Conservation (phyloP, 1,139 yeast genomes). For the Lodderomyces orthopsilosis region DNA sequence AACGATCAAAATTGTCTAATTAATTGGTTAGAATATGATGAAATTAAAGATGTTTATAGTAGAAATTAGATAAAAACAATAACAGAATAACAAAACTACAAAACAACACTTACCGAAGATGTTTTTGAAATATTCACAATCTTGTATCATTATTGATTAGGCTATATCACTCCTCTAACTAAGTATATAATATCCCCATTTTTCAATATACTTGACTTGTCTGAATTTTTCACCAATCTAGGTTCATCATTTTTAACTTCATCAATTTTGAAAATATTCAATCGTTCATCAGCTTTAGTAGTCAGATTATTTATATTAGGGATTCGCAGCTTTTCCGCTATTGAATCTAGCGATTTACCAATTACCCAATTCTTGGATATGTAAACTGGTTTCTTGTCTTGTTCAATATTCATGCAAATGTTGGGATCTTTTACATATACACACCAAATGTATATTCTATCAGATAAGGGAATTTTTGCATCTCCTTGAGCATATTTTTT, state of each 20-base stretch:
- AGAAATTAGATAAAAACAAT: not conserved
- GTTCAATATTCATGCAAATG: constrained; percentile 29
- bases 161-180: constrained; percentile 47
- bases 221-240: constrained; percentile 15
- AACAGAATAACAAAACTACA: not conserved
- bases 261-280: constrained; percentile 43
- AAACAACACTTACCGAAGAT: no score
- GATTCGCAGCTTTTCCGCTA: constrained; percentile 54
- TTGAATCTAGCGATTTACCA: constrained; percentile 73
- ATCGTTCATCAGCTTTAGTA: constrained; percentile 37
- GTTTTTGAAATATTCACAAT: no score
- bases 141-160: not conserved
- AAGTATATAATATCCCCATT: constrained; percentile 55
- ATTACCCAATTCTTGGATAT: constrained; percentile 67
- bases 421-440: constrained; percentile 33
- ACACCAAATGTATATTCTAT: constrained; percentile 65
- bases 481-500: constrained; percentile 71
- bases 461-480: constrained; percentile 46
- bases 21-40: constrained; percentile 59
- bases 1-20: constrained; percentile 70
- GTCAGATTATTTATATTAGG: constrained; percentile 56
- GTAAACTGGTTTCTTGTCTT: constrained; percentile 41
- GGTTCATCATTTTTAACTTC: constrained; percentile 23
- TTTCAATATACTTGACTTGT: constrained; percentile 24
- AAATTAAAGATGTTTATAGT: constrained; percentile 11